Base-by-base conservation (phyloP, 441 rosid genomes). In the Mallotus japonicus region DNA sequence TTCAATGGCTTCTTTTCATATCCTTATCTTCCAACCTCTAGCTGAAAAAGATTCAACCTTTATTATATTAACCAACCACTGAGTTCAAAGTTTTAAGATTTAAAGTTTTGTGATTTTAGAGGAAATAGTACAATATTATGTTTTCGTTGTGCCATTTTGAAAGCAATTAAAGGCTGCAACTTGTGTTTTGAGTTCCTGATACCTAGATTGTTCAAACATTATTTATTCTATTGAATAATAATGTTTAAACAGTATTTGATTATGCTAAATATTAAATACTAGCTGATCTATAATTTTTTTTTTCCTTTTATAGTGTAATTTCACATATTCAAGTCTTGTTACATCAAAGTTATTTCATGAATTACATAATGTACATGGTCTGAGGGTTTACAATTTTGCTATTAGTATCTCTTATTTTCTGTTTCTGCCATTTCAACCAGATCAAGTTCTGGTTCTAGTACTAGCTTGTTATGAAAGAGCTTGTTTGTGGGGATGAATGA, bases 1-100 rank as follows among this genome's bases (percentile, higher is more conserved):
- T 7, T 89, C 79, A 87, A 87, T 58, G 59, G 77, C 71, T 87
- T 87, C 83, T 89, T 87, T 84, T 85, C 90, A 0, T 77, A 84
- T 15, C 93, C 91, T 19, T 66, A 81, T 58, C 73, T 62, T 69
- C 79, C 77, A 34, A 54, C 53, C 28, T 58, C 73, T 10, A 37
- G 66, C 22, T 78, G 64, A 37, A 8, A 8, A 8, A 24, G 5
- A 1, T 28, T 19, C 7, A 56, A 15, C 3, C 15, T 65, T 24
- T 42, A 42, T 42, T 28, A 28, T 28, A 28, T 28, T 28, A 28
- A 28, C 32, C 32, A 17, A 50, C 14, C 51, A 28, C 24, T 67
- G 61, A 54, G 16, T 20, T 61, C 51, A 15, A 55, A 40, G 7
- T 69, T 68, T 19, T 34, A 20, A 3, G 42, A 6, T 69, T 34